These are phyloP conservation scores for Arabidopsis suecica DNA, from an alignment of 345 rosid species.

Conservation along the genomic window DNA sequence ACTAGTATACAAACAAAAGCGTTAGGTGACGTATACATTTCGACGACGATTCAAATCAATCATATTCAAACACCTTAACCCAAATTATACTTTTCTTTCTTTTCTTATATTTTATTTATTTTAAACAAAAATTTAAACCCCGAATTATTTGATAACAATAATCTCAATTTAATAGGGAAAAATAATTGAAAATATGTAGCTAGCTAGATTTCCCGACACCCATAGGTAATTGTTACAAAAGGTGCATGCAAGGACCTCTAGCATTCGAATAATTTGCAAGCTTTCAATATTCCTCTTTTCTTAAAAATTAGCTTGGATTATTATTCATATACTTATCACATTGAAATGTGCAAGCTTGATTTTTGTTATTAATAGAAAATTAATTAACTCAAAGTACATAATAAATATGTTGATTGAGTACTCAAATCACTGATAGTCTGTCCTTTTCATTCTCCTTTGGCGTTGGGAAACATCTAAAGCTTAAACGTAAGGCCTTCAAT, in stretches of 20 bases:
- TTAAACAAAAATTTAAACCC: background rate
- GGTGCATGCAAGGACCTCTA: constrained; percentile 34
- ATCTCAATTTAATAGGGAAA: constrained; percentile 17
- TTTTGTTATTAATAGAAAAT: background rate
- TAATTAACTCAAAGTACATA: background rate
- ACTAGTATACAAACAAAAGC: constrained; percentile 22
- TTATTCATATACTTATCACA: background rate
- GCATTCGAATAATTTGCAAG: constrained; percentile 31
- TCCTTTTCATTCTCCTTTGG: constrained; percentile 28
- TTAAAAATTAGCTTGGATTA: background rate
- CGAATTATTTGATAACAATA: constrained; percentile 2
- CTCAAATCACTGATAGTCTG: constrained; percentile 14
- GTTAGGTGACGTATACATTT: constrained; percentile 23
- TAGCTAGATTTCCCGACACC: constrained; percentile 16
- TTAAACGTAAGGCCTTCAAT: constrained; percentile 15
- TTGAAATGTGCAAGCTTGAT: background rate
- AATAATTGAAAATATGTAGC: constrained; percentile 21
- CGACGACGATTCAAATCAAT: constrained; percentile 29
- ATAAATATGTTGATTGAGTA: constrained; percentile 17
- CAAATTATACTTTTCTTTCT: background rate
- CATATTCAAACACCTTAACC: constrained; percentile 14
- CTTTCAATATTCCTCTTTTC: constrained; percentile 1
- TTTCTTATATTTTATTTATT: background rate
- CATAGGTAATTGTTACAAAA: constrained; percentile 23
- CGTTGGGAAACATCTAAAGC: constrained; percentile 14